Evolutionary conservation across 139 green algal species (phyloP), one percentile per base, ranked within the genome.

Genomic region (Micromonas commoda): DNA sequence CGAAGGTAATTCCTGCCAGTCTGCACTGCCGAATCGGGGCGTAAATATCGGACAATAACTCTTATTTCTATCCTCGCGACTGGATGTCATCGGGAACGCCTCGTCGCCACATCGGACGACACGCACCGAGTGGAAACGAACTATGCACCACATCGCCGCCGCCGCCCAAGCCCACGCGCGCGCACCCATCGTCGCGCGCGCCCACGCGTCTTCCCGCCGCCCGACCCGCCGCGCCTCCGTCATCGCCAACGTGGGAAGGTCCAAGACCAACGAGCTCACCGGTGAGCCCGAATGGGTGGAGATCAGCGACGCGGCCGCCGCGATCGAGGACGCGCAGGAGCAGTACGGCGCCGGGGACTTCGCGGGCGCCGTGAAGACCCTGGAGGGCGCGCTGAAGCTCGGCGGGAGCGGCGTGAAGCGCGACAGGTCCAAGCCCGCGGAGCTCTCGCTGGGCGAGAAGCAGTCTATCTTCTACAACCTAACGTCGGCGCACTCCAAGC

Each of bases 351-450:
- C 75, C 57, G 16, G 60, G 2, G 32, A 75, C 3, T 63, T 45
- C 61, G 4, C 1, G 0, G 26, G 5, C 5, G 75, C 75, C 19
- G 20, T 80, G 1, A 29, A 16, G 3, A n/a, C 23, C 2, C 76
- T 80, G 26, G 54, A 80, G 39, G n/a, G 31, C 23, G 75, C 75
- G 39, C 37, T 80, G 2, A 71, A 77, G 37, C 61, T 75, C n/a
- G 16, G 21, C 23, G 75, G 75, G 2, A 74, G 37, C 75, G 75
- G 75, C 4, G 57, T 38, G 54, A 76, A 76, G 45, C 3, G 75
- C 2, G 75, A 80, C 61, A 37, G 65, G 1, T 20, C 63, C 39
- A 70, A 72, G n/a, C 54, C 75, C 4, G 57, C 54, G 52, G 75
- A 80, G 65, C 37, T 80, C 21, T 74, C 75, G 19, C 3, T 76